phyloP scores from a whole-genome alignment of 2,329 filamentous ascomycete species.

The Colletotrichum lini region DNA sequence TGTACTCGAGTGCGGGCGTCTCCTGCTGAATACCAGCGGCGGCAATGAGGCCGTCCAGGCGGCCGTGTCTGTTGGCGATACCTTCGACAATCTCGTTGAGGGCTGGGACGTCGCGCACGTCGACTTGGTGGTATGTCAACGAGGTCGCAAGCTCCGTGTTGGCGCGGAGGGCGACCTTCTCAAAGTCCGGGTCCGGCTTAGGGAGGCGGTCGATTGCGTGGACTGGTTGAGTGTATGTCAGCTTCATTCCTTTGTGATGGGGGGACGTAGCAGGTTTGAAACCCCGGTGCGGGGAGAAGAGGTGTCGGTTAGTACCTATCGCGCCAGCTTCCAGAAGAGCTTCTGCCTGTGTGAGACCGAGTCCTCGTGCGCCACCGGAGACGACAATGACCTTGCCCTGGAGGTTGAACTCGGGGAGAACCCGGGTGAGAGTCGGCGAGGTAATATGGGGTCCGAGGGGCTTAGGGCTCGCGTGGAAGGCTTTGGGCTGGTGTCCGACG shows the following conservation, averaged over 20 bases:
- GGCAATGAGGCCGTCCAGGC: slow-evolving; percentile 84
- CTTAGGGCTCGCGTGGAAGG: slow-evolving; percentile 34
- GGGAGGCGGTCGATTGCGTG: slow-evolving; percentile 76
- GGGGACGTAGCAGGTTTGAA: neutral
- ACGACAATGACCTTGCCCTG: slow-evolving; percentile 82
- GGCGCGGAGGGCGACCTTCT: slow-evolving; percentile 74
- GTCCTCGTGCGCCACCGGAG: slow-evolving; percentile 81
- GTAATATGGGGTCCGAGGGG: slow-evolving; percentile 38
- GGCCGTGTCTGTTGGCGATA: slow-evolving; percentile 79
- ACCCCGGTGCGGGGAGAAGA: neutral
- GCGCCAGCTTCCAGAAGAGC: slow-evolving; percentile 86
- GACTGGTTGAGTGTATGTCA: slow-evolving; percentile 57
- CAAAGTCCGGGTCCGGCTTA: slow-evolving; percentile 70
- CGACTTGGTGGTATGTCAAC: slow-evolving; percentile 82
- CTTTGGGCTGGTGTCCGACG: slow-evolving; percentile 21
- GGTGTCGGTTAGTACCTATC: slow-evolving; percentile 60
- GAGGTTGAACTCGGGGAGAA: slow-evolving; percentile 82
- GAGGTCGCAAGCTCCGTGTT: slow-evolving; percentile 75
- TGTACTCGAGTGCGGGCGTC: slow-evolving; percentile 85
- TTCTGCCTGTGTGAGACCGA: slow-evolving; percentile 84
- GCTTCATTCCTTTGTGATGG: slow-evolving; percentile 4
- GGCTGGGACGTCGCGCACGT: slow-evolving; percentile 79
- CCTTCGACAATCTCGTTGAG: slow-evolving; percentile 77
- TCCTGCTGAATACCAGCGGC: slow-evolving; percentile 85
- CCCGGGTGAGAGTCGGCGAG: slow-evolving; percentile 43